A percentile compares a stretch with the other conserved stretches of the same genome.
These are phyloP conservation scores for Sarocladiaceae sp. DNA, from an alignment of 2,329 filamentous ascomycete species.

Conservation along the genomic window DNA sequence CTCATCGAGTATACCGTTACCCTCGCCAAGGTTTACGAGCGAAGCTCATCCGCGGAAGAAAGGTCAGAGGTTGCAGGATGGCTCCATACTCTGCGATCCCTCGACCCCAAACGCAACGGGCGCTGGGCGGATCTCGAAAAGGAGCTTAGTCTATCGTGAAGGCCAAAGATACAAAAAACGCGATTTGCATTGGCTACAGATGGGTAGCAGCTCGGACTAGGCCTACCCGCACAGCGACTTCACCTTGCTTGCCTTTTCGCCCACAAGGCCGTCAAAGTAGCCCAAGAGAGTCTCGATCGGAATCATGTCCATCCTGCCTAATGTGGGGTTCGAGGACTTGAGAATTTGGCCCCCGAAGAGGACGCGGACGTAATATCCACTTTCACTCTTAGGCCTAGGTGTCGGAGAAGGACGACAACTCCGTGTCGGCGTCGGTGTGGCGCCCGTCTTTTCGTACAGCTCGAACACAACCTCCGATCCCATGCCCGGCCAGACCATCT, in stretches of 20 bases:
- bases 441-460: conserved; percentile 45
- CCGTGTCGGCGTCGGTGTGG: conserved; percentile 14
- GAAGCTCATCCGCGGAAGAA: conserved; percentile 20
- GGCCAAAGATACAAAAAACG: too few relatives aligned
- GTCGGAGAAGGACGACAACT: conserved; percentile 21
- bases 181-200: background rate
- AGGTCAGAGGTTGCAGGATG: conserved; percentile 43
- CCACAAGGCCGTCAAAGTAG: conserved; percentile 68
- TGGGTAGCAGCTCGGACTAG: conserved; percentile 12
- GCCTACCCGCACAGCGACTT: conserved; percentile 23
- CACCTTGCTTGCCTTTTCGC: conserved; percentile 39
- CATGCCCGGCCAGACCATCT: conserved; percentile 84
- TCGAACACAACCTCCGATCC: conserved; percentile 74
- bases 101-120: conserved; percentile 69
- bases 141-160: conserved; percentile 17
- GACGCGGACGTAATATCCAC: conserved; percentile 53
- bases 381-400: conserved; percentile 15
- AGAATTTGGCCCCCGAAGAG: conserved; percentile 65
- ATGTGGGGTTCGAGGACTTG: conserved; percentile 57
- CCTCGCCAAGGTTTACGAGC: conserved; percentile 47
- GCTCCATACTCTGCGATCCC: conserved; percentile 57
- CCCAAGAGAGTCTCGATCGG: conserved; percentile 55
- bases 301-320: conserved; percentile 68
- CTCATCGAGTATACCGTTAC: conserved; percentile 67
- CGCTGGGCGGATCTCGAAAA: conserved; percentile 68